Evolutionary conservation across 2,329 filamentous ascomycete genomes (phyloP).

Genomic region (Apiospora rasikravindrae): DNA sequence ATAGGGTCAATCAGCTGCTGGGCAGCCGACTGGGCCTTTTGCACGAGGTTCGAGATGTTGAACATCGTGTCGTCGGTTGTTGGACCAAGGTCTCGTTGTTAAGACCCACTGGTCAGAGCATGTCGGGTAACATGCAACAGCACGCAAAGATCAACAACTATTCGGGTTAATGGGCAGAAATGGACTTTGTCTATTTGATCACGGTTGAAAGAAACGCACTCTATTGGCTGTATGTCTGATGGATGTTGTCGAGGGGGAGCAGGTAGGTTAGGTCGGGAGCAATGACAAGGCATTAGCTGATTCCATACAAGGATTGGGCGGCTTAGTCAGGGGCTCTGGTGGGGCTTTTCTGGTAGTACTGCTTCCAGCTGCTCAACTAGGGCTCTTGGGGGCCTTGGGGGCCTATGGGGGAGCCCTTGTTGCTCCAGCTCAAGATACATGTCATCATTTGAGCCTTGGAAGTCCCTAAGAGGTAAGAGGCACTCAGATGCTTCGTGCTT

Average conservation of each 20-base stretch:
- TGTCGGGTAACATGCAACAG: slow-evolving; percentile 18
- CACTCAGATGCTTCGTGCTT: neutral
- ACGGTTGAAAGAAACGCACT: neutral
- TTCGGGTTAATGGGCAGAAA: neutral
- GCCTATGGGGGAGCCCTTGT: neutral
- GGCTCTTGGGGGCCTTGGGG: neutral
- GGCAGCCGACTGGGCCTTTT: slow-evolving; percentile 73
- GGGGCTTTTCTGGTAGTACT: neutral
- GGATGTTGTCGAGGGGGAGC: slow-evolving; percentile 4
- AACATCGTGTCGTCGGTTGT: slow-evolving; percentile 52
- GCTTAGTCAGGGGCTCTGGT: slow-evolving; percentile 5
- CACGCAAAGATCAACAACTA: neutral
- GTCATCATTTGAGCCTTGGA: too few relatives aligned
- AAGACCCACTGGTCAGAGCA: slow-evolving; percentile 26
- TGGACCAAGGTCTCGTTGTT: slow-evolving; percentile 32
- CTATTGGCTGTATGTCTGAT: neutral
- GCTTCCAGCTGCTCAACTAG: neutral
- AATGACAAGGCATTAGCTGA: neutral
- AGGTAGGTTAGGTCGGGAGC: slow-evolving; percentile 2
- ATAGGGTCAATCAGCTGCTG: slow-evolving; percentile 94
- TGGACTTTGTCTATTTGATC: slow-evolving; percentile 1
- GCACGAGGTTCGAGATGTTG: slow-evolving; percentile 79
- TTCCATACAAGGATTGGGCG: neutral
- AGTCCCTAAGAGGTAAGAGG: neutral
- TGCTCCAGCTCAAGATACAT: neutral